Percentiles rank a stretch among this genome's conserved stretches.
Evolutionary conservation across 192 early-diverging fungal species (phyloP).

Genomic region (Helicostylum pulchrum): DNA sequence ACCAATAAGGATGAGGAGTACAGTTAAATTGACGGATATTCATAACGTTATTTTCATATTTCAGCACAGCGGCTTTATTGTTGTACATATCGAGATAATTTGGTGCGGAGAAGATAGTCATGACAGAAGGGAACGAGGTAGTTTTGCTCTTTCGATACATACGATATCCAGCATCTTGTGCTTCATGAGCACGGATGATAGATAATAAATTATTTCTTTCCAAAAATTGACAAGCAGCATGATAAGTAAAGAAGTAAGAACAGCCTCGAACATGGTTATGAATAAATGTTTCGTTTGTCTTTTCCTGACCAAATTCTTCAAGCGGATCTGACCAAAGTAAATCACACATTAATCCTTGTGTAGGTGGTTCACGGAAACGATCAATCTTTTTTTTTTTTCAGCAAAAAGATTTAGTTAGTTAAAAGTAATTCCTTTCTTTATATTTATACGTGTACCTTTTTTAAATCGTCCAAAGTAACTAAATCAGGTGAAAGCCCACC

Average conservation of each 20-base stretch:
- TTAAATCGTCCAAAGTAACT: conserved; percentile 84
- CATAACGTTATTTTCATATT: conserved; percentile 99
- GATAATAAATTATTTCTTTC: conserved; percentile 93
- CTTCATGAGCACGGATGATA: conserved; percentile 96
- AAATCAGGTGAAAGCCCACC: conserved; percentile 94
- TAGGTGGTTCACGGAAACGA: conserved; percentile 90
- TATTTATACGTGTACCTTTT: conserved; percentile 39
- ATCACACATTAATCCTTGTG: conserved; percentile 94
- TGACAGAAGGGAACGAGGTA: conserved; percentile 95
- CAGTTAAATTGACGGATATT: conserved; percentile 95
- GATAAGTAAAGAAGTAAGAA: conserved; percentile 92
- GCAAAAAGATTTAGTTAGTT: background rate
- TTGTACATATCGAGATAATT: conserved; percentile 98
- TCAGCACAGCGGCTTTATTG: conserved; percentile 99
- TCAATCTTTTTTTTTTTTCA: conserved; percentile 83
- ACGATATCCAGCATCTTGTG: conserved; percentile 92
- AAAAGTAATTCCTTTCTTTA: conserved; percentile 4
- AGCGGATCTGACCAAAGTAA: conserved; percentile 93
- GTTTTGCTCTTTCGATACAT: conserved; percentile 97
- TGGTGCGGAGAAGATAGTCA: conserved; percentile 97
- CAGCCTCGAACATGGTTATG: conserved; percentile 95
- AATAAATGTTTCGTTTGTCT: conserved; percentile 81
- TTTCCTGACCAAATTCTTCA: conserved; percentile 96
- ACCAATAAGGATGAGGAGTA: conserved; percentile 96
- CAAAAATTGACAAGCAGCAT: conserved; percentile 89